Base-by-base conservation (phyloP, 2,329 filamentous ascomycete genomes). In the Tolypocladium nubicola region DNA sequence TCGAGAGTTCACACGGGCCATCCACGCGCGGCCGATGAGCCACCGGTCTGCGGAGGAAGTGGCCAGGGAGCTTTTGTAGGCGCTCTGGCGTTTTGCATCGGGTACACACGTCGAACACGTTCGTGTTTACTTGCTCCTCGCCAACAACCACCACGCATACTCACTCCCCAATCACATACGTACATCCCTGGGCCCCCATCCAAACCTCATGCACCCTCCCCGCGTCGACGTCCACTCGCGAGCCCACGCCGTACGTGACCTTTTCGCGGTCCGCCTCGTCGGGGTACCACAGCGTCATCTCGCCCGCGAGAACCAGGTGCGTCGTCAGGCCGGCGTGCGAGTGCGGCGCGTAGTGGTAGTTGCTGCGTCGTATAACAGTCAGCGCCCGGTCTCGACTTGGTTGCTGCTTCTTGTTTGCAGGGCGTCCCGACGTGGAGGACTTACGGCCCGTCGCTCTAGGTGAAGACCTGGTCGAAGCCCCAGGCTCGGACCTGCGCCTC, bases 371-470 rank as follows among this genome's bases (percentile, higher is more conserved):
- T n/a, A 23, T 30, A 40, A 59, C 33, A 16, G 26, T 49, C 26
- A 49, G 45, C 10, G 7, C 23, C 45, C 2, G 26, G 13, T 3
- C 3, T 16, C 30, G 14, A 2, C 16, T 10, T 30, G 6, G 3
- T 3, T 11, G 5, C 41, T 7, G 6, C 14, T 4, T 14, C 23
- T 7, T 14, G 21, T 13, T 43, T 21, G 4, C 13, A 14, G 9
- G 6, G 3, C 3, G 19, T 5, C 16, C 11, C 19, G 13, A 19
- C 14, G 19, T 4, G 26, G n/a, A 30, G 33, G 35, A 79, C 83
- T 68, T 78, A 89, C 86, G 85, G 82, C 26, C 76, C 73, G 70
- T 90, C 87, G 9, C 79, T 84, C 86, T 87, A 90, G 3, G 85
- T 89, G 61, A 88, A 88, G 65, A 88, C 85, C 54, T 84, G 76